These are phyloP conservation scores for Dactylis glomerata DNA, from an alignment of 176 grass and related monocot genomes.

Conservation along the genomic window DNA sequence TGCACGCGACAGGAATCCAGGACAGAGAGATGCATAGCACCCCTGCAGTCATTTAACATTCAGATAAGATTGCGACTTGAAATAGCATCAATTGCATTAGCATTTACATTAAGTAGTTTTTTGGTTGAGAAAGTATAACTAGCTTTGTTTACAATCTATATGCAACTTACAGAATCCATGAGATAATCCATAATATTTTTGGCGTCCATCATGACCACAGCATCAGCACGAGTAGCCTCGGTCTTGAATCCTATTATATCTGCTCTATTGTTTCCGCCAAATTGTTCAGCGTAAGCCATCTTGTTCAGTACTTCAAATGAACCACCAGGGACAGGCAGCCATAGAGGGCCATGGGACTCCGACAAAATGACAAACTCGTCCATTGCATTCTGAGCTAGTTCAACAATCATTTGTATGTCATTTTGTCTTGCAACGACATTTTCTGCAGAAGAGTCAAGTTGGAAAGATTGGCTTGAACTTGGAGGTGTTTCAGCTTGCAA, in stretches of 20 bases:
- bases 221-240: constrained; percentile 46
- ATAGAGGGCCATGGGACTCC: constrained; percentile 20
- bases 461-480: neutral
- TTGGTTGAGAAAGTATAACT: too few relatives aligned
- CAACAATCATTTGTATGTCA: neutral
- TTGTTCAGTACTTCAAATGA: constrained; percentile 35
- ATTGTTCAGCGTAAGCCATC: constrained; percentile 10
- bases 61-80: constrained; percentile 2
- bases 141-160: neutral
- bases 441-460: neutral
- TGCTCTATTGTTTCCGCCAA: constrained; percentile 1
- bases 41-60: constrained; percentile 34
- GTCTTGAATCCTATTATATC: neutral
- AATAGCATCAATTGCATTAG: neutral
- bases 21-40: constrained; percentile 39
- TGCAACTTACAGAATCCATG: constrained; percentile 51
- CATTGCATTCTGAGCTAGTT: constrained; percentile 27
- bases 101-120: too few relatives aligned
- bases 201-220: constrained; percentile 25
- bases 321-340: constrained; percentile 23
- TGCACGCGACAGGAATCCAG: constrained; percentile 32
- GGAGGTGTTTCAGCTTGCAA: neutral
- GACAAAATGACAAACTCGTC: constrained; percentile 33
- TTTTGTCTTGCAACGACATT: neutral
- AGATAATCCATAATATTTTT: constrained; percentile 29